phyloP scores from a whole-genome alignment of 345 rosid genomes.

The Melaleuca quinquenervia region DNA sequence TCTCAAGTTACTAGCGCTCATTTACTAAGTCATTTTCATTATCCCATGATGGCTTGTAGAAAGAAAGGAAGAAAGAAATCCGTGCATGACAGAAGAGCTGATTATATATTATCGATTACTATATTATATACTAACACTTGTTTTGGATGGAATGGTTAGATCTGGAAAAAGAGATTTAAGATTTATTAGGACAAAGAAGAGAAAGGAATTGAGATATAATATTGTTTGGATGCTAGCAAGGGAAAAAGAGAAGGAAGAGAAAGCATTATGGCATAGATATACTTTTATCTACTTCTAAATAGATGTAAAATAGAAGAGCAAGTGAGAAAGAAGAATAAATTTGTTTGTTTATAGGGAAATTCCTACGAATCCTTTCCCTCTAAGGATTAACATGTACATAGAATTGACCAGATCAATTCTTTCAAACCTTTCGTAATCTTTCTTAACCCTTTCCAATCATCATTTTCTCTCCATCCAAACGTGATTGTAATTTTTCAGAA shows the following conservation, averaged over 20 bases:
- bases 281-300: background rate
- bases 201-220: background rate
- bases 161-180: background rate
- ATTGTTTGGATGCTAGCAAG: background rate
- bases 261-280: accelerated
- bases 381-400: background rate
- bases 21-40: background rate
- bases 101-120: background rate
- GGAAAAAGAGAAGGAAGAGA: background rate
- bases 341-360: background rate
- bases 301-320: background rate
- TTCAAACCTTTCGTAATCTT: background rate
- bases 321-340: background rate
- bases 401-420: background rate
- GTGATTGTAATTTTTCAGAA: background rate
- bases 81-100: background rate
- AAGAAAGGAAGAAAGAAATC: background rate
- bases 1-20: background rate
- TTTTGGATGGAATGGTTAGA: background rate
- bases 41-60: background rate
- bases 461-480: background rate
- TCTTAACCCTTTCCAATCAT: background rate
- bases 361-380: background rate
- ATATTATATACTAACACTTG: background rate
- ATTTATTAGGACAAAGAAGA: background rate